These are phyloP conservation scores for Persicaria tinctoria DNA, from an alignment of 148 eudicot species.

Conservation along the genomic window DNA sequence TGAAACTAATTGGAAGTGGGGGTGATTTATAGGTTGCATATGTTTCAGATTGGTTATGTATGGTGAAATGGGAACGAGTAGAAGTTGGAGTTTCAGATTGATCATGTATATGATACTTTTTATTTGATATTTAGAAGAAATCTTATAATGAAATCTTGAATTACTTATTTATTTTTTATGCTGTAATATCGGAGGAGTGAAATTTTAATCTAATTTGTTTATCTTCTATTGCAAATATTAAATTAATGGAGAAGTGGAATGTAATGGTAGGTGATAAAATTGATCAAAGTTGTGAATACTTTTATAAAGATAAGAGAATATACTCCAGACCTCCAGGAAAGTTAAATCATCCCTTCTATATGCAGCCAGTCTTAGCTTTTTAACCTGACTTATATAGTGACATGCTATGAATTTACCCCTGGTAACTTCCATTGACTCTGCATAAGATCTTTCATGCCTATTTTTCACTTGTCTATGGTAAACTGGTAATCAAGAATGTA, in stretches of 20 bases:
- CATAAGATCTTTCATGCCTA: no score
- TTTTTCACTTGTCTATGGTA: no score
- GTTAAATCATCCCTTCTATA: no score
- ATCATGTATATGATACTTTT: neutral
- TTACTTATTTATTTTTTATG: neutral
- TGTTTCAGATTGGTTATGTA: neutral
- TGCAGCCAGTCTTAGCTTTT: no score
- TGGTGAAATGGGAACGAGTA: neutral
- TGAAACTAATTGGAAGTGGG: neutral
- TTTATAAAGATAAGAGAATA: no score
- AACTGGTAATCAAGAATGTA: neutral
- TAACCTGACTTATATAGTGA: no score
- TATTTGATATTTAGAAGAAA: neutral
- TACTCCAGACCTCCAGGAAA: no score
- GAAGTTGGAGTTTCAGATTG: neutral
- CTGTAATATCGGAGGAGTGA: neutral
- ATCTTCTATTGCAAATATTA: neutral
- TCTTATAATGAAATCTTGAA: neutral
- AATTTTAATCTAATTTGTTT: neutral
- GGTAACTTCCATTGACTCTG: no score
- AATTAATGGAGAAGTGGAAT: neutral
- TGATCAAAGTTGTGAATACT: neutral
- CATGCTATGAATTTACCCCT: no score
- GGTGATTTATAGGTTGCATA: neutral
- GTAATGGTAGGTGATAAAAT: neutral